Base-by-base conservation (phyloP, 805 yeast species). In the Yarrowia deformans region DNA sequence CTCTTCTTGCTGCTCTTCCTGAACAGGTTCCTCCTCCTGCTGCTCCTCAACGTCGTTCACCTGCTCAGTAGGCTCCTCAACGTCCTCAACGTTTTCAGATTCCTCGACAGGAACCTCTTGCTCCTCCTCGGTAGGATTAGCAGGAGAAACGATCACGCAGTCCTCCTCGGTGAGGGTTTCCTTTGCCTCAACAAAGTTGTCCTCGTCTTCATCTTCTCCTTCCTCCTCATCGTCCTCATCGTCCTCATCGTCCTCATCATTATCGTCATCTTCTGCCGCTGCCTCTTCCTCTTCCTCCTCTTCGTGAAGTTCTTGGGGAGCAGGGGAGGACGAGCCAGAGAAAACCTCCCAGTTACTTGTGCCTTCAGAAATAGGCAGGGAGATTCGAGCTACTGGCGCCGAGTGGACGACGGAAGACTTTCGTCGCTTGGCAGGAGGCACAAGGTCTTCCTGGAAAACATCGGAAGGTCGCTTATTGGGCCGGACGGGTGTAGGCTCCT, bases 331-430 rank as follows among this genome's bases (percentile, higher is more conserved):
- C 8, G 66, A 43, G 8, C 52, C 40, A 13, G 66, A 58, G 16
- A 60, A 19, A 1, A 60, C 66, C 66, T 60, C 66, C 66, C 66
- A 60, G 42, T 60, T 60, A 18, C 45, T 19, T 3, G n/a, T 42
- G 9, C 12, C 52, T 8, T 60, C 66, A 3, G 50, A 43, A n/a
- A 60, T 19, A 10, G 64, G 39, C 18, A 42, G 42, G 9, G 64
- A 56, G 5, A 56, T n/a, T 9, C 64, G 19, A 29, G 64, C 34
- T 8, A 54, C 58, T 19, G 58, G 58, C 19, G 58, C 50, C 2
- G 66, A 18, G 7, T 42, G 66, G 8, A 34, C 52, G 8, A 18
- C 52, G 8, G 66, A 43, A 32, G 66, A 60, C 42, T 60, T 43
- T 45, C 52, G 18, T 13, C 52, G 50, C 52, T 60, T 60, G 19